Conservation (phyloP, 257 asterid species). For the Solanum etuberosum region DNA sequence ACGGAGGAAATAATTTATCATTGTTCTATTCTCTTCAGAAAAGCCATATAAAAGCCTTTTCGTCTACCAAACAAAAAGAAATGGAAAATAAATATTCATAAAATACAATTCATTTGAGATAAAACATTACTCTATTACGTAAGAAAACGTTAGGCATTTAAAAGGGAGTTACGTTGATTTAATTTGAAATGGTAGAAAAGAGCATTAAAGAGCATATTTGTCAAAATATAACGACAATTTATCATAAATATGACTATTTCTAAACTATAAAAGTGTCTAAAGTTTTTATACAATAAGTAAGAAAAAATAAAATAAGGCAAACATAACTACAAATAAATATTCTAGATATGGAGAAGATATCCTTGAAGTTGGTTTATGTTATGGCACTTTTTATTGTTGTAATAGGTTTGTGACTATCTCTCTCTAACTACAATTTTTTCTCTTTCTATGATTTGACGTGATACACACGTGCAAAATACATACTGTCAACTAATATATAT, state of each 20-base stretch:
- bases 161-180: not conserved
- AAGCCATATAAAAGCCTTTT: too few relatives aligned
- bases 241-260: not conserved
- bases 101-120: not conserved
- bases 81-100: not conserved
- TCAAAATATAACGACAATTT: not conserved
- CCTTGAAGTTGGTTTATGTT: not conserved
- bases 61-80: too few relatives aligned
- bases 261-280: not conserved
- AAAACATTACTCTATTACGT: not conserved
- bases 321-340: not conserved
- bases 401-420: not conserved
- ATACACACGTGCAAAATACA: too few relatives aligned
- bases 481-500: too few relatives aligned
- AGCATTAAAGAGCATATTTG: not conserved
- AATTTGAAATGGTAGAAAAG: not conserved
- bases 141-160: not conserved
- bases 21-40: too few relatives aligned
- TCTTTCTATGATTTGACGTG: too few relatives aligned
- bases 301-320: not conserved
- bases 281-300: not conserved
- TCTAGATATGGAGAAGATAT: not conserved
- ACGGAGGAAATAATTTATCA: too few relatives aligned
- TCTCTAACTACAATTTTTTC: not conserved
- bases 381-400: not conserved